phyloP scores from a whole-genome alignment of 768 basidiomycete genomes.

The Lentinula raphanica region DNA sequence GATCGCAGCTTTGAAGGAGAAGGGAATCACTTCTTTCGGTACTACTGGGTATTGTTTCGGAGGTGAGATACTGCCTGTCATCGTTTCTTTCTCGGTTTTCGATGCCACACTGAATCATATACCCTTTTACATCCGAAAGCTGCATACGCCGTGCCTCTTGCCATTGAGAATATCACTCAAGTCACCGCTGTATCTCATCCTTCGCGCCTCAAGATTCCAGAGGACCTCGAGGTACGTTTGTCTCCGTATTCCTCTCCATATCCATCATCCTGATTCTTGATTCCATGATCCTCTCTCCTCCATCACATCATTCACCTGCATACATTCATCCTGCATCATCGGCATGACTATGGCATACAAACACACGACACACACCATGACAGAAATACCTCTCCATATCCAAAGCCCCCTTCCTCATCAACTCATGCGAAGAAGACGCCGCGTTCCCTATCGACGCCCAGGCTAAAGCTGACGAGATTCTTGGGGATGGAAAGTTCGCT shows the following conservation, averaged over 20 bases:
- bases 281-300: too few relatives aligned
- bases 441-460: conserved; percentile 28
- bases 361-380: too few relatives aligned
- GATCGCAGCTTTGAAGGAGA: conserved; percentile 16
- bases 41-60: conserved; percentile 41
- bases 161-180: conserved; percentile 21
- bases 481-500: conserved; percentile 25
- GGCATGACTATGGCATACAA: too few relatives aligned
- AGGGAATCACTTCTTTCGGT: conserved; percentile 33
- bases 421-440: conserved; percentile 30
- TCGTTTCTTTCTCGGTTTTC: too few relatives aligned
- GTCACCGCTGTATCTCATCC: conserved; percentile 26
- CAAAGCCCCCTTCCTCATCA: conserved; percentile 37
- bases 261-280: too few relatives aligned
- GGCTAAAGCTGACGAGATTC: conserved; percentile 28
- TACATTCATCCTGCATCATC: neutral
- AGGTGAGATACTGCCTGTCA: conserved; percentile 19
- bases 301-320: too few relatives aligned
- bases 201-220: conserved; percentile 23
- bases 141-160: conserved; percentile 24
- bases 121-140: conserved; percentile 16
- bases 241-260: neutral
- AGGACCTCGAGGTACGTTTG: conserved; percentile 22
- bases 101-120: neutral
- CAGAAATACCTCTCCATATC: conserved; percentile 28